Percentiles rank a stretch among this genome's conserved stretches.
phyloP scores from a whole-genome alignment of 441 rosid genomes.

The Francoa sonchifolia region DNA sequence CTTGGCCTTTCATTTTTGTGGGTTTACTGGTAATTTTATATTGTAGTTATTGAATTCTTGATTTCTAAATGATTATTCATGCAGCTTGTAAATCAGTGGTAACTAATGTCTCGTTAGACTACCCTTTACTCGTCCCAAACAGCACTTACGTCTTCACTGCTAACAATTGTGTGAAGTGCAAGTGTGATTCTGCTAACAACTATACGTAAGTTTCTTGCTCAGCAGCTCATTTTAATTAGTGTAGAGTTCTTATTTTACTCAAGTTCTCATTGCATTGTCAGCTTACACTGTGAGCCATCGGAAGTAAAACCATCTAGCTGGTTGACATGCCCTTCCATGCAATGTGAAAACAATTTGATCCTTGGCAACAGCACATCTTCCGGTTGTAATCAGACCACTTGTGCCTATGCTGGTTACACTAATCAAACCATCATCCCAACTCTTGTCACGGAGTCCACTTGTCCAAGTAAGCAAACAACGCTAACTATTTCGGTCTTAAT shows the following conservation, averaged over 20 bases:
- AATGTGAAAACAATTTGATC: conserved; percentile 25
- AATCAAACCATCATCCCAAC: conserved; percentile 29
- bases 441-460: conserved; percentile 19
- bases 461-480: conserved; percentile 33
- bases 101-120: conserved; percentile 34
- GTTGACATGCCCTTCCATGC: conserved; percentile 42
- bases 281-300: conserved; percentile 56
- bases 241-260: background rate
- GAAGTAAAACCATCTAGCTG: conserved; percentile 21
- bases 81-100: conserved; percentile 70
- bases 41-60: background rate
- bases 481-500: no score
- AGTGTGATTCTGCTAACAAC: conserved; percentile 37
- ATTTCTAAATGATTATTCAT: conserved; percentile 1
- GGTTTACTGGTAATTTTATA: background rate
- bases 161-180: conserved; percentile 51
- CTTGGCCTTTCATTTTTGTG: no score
- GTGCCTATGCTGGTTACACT: conserved; percentile 53
- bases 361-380: conserved; percentile 29
- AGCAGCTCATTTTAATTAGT: background rate
- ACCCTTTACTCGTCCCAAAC: conserved; percentile 34
- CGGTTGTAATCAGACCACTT: conserved; percentile 30
- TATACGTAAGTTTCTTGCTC: conserved; percentile 40
- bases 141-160: conserved; percentile 54
- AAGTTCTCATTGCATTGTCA: conserved; percentile 20